Evolutionary conservation across 83 land plant species (phyloP).

Genomic region (Picea abies): DNA sequence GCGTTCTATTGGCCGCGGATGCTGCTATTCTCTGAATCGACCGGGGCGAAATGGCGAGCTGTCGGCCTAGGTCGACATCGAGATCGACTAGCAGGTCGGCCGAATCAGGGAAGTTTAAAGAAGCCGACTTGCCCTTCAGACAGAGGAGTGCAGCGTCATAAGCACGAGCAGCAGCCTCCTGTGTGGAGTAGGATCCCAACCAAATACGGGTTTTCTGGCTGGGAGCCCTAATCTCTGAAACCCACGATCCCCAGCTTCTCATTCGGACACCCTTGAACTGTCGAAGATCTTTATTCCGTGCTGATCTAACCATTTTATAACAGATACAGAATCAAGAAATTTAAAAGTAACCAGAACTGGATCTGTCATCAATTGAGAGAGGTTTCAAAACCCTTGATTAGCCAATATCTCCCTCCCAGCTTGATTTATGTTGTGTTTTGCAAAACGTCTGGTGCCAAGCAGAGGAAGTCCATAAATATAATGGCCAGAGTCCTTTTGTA

Average conservation of each 20-base stretch:
- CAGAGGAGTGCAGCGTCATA: constrained; percentile 26
- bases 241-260: constrained; percentile 34
- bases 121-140: constrained; percentile 13
- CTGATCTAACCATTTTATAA: no score
- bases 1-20: background rate
- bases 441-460: no score
- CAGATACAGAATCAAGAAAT: no score
- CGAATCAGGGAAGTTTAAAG: constrained; percentile 16
- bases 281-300: no score
- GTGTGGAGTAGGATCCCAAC: constrained; percentile 26
- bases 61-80: background rate
- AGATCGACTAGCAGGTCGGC: no score
- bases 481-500: no score
- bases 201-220: constrained; percentile 23
- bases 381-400: no score
- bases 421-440: no score
- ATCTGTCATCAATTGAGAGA: no score
- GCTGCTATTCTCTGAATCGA: constrained; percentile 19
- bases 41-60: background rate
- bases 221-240: constrained; percentile 27
- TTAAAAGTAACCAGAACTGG: no score
- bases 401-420: no score
- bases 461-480: no score
- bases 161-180: constrained; percentile 25
- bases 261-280: constrained; percentile 18